Evolutionary conservation across 2,329 filamentous ascomycete species (phyloP).

Genomic region (Colletotrichum musae): DNA sequence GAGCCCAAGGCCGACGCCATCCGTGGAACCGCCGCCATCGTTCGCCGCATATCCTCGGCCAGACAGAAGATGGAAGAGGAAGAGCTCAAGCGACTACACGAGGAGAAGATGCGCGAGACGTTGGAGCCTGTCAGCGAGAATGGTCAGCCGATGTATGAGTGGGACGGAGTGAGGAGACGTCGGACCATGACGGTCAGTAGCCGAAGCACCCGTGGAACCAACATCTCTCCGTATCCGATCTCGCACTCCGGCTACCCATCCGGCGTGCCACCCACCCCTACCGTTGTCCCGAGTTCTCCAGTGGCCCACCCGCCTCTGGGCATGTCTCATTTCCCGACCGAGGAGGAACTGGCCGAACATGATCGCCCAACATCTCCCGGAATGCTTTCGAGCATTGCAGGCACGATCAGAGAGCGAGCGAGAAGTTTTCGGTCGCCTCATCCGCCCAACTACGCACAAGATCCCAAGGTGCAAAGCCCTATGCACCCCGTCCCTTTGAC

Average conservation of each 20-base stretch:
- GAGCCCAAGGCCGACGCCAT: slow-evolving; percentile 98
- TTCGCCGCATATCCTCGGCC: slow-evolving; percentile 83
- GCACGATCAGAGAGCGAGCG: slow-evolving; percentile 66
- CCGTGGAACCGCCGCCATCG: slow-evolving; percentile 88
- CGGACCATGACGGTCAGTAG: slow-evolving; percentile 66
- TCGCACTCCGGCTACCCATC: slow-evolving; percentile 25
- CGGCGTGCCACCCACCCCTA: slow-evolving; percentile 46
- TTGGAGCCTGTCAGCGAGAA: slow-evolving; percentile 85
- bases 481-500: slow-evolving; percentile 75
- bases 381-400: slow-evolving; percentile 69
- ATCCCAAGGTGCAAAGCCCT: slow-evolving; percentile 64
- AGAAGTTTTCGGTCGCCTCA: slow-evolving; percentile 57
- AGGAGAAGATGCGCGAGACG: slow-evolving; percentile 80
- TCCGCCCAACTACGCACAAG: slow-evolving; percentile 56
- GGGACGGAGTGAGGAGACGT: slow-evolving; percentile 89
- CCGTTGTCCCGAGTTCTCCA: slow-evolving; percentile 32
- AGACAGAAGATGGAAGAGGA: slow-evolving; percentile 84
- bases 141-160: slow-evolving; percentile 80
- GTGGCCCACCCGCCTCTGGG: slow-evolving; percentile 81
- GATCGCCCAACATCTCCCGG: slow-evolving; percentile 63
- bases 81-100: slow-evolving; percentile 83
- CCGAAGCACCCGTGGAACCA: slow-evolving; percentile 41
- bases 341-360: slow-evolving; percentile 72
- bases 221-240: slow-evolving; percentile 26
- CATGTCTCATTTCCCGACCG: slow-evolving; percentile 86